A percentile compares a stretch with the other conserved stretches of the same genome.
phyloP scores from a whole-genome alignment of 1,139 yeast genomes.

The Yamadazyma atlantica region DNA sequence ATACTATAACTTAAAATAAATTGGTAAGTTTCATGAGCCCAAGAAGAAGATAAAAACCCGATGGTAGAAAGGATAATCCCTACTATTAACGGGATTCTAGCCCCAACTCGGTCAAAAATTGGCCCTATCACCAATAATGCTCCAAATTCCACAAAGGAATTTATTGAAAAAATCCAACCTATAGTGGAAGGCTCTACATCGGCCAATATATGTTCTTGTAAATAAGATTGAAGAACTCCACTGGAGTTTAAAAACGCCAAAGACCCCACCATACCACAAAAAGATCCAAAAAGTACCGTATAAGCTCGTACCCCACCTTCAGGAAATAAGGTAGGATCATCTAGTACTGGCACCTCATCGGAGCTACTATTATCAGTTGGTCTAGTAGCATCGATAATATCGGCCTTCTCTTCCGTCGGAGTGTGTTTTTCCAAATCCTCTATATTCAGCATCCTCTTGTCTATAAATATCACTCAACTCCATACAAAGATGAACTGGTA shows the following conservation, averaged over 20 bases:
- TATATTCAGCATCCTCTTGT: too few species aligned
- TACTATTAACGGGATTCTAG: slow-evolving; percentile 42
- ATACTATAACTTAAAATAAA: slow-evolving; percentile 61
- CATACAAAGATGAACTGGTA: too few species aligned
- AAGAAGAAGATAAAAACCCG: slow-evolving; percentile 55
- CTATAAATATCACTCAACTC: too few species aligned
- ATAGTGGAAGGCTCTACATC: slow-evolving; percentile 21
- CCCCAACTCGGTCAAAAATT: slow-evolving; percentile 57
- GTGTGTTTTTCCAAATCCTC: background rate
- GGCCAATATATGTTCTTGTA: slow-evolving; percentile 19
- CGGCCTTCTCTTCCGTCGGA: background rate
- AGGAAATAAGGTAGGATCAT: slow-evolving; percentile 44
- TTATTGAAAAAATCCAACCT: slow-evolving; percentile 35
- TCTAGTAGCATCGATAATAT: background rate
- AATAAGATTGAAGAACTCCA: slow-evolving; percentile 29
- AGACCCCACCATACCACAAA: slow-evolving; percentile 55
- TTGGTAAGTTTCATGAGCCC: slow-evolving; percentile 53
- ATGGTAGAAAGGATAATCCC: slow-evolving; percentile 47
- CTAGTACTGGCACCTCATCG: slow-evolving; percentile 19
- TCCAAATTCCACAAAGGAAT: slow-evolving; percentile 35
- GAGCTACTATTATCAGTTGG: too few species aligned
- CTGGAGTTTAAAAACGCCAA: slow-evolving; percentile 58
- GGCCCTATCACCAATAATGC: slow-evolving; percentile 56
- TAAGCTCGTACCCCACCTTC: slow-evolving; percentile 64
- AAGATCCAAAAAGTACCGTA: slow-evolving; percentile 61